Evolutionary conservation across 2,329 filamentous ascomycete genomes (phyloP), one percentile per base, ranked within the genome.

Genomic region (Lachnellula arida): DNA sequence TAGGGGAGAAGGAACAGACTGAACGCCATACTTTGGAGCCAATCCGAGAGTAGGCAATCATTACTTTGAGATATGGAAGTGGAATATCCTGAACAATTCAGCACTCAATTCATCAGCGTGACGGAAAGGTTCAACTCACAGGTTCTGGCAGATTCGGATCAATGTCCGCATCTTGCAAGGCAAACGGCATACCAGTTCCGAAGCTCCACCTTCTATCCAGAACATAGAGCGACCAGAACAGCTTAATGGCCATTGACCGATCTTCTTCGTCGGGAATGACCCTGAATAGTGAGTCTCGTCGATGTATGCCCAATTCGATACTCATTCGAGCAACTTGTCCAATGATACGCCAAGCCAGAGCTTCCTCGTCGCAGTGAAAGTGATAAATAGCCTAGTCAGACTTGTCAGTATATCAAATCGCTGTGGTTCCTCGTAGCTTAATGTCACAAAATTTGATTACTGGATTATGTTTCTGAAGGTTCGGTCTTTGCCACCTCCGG

Each of bases 201-300:
- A 96, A 90, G 60, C 88, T 91, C 91, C 91, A 96, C 50, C 91
- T 80, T 40, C 91, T 80, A 69, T 96, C 92, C 40, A 96, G 76
- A 4, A 91, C 86, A 67, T 94, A 96, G 17, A 91, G 85, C 1
- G 87, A 85, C 92, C 90, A 97, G 71, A 95, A 96, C 14, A 89
- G 82, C 49, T 86, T 82, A 28, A 89, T 78, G 0, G 88, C 85
- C 50, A 83, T 79, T 49, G 79, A 77, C 49, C 89, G 81, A 59
- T 91, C 87, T 43, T 84, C 78, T 46, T 89, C 84, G 60, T 88
- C 82, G 7, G 78, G 73, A 47, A 93, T 89, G 17, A 78, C 76
- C 56, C 81, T 82, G 52, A 85, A 75, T 56, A 96, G 78, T 0
- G 86, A 89, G 60, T 90, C 86, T 55, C 84, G 81, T 43, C 89